phyloP scores from a whole-genome alignment of 495 filamentous ascomycete species.

The Penicillium argentinense region DNA sequence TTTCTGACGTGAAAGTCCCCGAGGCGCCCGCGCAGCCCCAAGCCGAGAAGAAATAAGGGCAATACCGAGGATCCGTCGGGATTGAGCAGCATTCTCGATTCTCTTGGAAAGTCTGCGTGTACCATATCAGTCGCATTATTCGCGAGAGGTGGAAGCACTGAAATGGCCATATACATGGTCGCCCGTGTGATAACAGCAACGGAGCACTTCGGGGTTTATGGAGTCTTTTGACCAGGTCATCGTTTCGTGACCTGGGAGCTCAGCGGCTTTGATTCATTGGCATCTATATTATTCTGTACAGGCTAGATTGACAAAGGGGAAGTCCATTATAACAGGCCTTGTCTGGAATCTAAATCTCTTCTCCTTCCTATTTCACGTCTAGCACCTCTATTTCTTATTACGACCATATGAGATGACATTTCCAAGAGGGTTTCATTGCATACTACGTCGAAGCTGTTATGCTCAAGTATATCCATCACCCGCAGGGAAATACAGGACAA shows the following conservation, averaged over 20 bases:
- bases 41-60: conserved; percentile 12
- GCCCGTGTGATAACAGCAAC: conserved; percentile 12
- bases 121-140: conserved; percentile 15
- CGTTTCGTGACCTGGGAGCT: conserved; percentile 18
- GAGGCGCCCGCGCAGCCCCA: conserved; percentile 55
- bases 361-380: too few species aligned
- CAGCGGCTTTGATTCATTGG: conserved; percentile 16
- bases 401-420: not conserved
- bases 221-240: conserved; percentile 25
- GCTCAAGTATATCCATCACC: conserved; percentile 10
- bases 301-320: conserved; percentile 13
- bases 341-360: conserved; percentile 19
- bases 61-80: not conserved
- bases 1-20: conserved; percentile 90
- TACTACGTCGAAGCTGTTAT: conserved; percentile 11
- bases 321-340: conserved; percentile 10
- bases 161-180: conserved; percentile 4
- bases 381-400: too few species aligned
- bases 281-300: conserved; percentile 21
- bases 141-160: not conserved
- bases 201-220: conserved; percentile 28
- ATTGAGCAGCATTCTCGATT: not conserved
- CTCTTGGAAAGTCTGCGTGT: conserved; percentile 11
- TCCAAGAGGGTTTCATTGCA: conserved; percentile 13
- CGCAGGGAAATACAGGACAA: conserved; percentile 10